Evolutionary conservation across 164 flowering plant genomes (phyloP), one percentile per base, ranked within the genome.

Genomic region (Platanus orientalis): DNA sequence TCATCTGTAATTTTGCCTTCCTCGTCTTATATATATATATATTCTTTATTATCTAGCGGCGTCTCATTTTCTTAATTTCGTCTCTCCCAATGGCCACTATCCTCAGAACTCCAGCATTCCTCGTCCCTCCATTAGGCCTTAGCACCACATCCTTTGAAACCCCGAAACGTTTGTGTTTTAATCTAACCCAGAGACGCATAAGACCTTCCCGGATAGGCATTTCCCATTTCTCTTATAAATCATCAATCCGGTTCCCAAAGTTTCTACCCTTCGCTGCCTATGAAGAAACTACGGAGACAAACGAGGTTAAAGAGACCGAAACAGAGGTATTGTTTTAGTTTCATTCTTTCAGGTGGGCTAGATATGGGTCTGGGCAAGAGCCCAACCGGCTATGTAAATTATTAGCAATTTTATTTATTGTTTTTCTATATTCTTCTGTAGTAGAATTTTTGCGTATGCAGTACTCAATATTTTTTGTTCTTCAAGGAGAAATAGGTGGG

Each of bases 271-370:
- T 67, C 58, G 53, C 71, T 57, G 60, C 64, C 36, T 34, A 25
- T 27, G 71, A 55, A 29, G 75, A 71, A 45, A 42, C 68, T 44
- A 54, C 64, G 45, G 64, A 66, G 36, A 71, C 70, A 17, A 62
- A 52, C 7, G 54, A 71, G 27, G 63, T 58, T 44, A 63, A 63
- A 57, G 59, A 58, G 51, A 30, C 53, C 16, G 58, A 63, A 63
- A 58, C 51, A 56, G 58, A 45, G 72, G 72, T 69, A 57, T 23
- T 36, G 23, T 7, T 21, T 57, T 57, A 36, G 12, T 36, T 7
- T 3, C 12, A 1, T 36, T 36, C 42, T 36, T 36, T n/a, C n/a
- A n/a, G 42, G 42, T 36, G 12, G 42, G 42, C 12, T 7, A 36
- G 42, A 14, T 36, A 36, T 36, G 42, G 42, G 9, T 36, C 42